Conservation (phyloP, 1,284 basidiomycete genomes). For the Cryptococcus jaspeensis region DNA sequence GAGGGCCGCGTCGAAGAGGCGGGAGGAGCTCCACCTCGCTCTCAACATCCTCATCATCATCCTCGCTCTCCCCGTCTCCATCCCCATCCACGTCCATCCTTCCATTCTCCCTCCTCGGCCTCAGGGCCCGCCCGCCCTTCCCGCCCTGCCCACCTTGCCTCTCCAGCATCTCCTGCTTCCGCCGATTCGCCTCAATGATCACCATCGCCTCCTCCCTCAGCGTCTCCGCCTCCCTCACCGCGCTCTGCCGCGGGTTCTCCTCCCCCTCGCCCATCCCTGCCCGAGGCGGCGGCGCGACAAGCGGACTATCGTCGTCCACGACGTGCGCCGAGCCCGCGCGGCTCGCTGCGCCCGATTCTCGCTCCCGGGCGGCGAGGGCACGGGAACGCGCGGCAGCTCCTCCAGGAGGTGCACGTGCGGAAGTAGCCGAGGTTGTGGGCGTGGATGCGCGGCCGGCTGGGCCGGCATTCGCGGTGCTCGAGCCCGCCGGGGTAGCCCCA, state of each 20-base stretch:
- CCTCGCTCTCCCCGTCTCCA: not conserved
- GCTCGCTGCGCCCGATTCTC: not conserved
- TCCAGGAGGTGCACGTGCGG: not conserved
- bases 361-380: not conserved
- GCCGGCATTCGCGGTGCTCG: too few relatives aligned
- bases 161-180: constrained; percentile 3
- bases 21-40: too few relatives aligned
- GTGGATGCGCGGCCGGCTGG: not conserved
- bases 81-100: not conserved
- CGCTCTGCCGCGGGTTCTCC: constrained; percentile 31
- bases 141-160: not conserved
- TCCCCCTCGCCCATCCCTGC: constrained; percentile 32
- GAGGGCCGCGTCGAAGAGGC: too few relatives aligned
- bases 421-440: not conserved
- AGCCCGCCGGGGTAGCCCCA: too few relatives aligned
- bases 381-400: not conserved
- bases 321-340: constrained; percentile 18
- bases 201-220: constrained; percentile 33
- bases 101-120: constrained; percentile 5
- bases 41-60: constrained; percentile 1
- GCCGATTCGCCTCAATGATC: constrained; percentile 23
- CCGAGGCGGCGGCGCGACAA: constrained; percentile 24
- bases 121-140: not conserved
- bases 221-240: constrained; percentile 23
- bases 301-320: constrained; percentile 26